These are phyloP conservation scores for Pistacia atlantica DNA, from an alignment of 345 rosid genomes.

Conservation along the genomic window DNA sequence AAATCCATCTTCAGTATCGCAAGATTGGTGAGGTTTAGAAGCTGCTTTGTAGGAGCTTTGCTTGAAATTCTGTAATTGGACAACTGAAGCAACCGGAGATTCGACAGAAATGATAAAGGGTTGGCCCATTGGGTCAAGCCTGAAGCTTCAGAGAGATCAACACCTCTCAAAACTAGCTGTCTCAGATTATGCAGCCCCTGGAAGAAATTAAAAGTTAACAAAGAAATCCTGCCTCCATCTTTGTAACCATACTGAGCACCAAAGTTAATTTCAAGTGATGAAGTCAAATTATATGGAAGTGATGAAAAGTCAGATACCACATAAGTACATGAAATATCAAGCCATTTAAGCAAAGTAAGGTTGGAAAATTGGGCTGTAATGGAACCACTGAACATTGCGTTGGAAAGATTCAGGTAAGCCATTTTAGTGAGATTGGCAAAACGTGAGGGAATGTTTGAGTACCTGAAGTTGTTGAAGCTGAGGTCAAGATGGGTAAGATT, in stretches of 20 bases:
- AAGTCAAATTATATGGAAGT: conserved; percentile 13
- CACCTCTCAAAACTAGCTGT: conserved; percentile 8
- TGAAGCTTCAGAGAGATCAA: conserved; percentile 25
- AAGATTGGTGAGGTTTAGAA: conserved; percentile 25
- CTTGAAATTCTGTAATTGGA: conserved; percentile 25
- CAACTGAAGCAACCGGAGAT: conserved; percentile 12
- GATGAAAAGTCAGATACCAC: neutral
- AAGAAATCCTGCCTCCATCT: neutral
- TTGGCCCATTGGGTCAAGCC: conserved; percentile 18
- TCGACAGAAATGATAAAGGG: conserved; percentile 16
- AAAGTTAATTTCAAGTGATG: neutral
- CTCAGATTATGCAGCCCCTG: conserved; percentile 10
- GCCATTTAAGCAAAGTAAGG: conserved; percentile 21
- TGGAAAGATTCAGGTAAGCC: conserved; percentile 30
- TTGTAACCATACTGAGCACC: neutral
- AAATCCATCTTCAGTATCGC: conserved; percentile 16
- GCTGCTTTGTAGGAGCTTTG: conserved; percentile 1
- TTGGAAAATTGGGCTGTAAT: conserved; percentile 30
- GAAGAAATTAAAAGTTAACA: conserved; percentile 25
- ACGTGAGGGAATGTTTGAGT: conserved; percentile 23
- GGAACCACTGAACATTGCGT: conserved; percentile 27
- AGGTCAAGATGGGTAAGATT: conserved; percentile 24
- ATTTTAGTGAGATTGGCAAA: conserved; percentile 24
- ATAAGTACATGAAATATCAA: conserved; percentile 27
- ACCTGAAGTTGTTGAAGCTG: conserved; percentile 31